phyloP scores from a whole-genome alignment of 257 asterid species.

The Rubia yunnanensis region DNA sequence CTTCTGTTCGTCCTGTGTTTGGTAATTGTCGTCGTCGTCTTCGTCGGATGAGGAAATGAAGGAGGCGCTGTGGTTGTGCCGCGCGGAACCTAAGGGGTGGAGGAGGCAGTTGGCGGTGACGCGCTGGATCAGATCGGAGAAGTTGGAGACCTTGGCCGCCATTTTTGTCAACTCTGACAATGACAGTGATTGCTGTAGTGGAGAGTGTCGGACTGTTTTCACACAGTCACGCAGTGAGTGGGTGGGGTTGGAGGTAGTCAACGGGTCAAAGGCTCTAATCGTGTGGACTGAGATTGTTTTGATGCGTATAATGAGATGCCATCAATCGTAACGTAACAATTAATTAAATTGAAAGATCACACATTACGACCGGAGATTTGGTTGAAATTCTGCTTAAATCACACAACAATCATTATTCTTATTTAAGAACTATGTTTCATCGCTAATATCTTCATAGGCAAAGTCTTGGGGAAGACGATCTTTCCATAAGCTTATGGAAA shows the following conservation, averaged over 20 bases:
- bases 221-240: neutral
- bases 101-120: constrained; percentile 92
- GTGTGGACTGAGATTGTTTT: neutral
- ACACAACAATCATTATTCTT: too few relatives aligned
- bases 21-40: constrained; percentile 18
- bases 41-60: constrained; percentile 10
- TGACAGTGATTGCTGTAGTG: neutral
- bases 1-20: constrained; percentile 19
- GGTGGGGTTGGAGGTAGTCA: neutral
- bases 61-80: constrained; percentile 18
- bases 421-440: too few relatives aligned
- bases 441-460: too few relatives aligned
- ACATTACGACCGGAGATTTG: too few relatives aligned
- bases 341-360: too few relatives aligned
- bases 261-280: neutral
- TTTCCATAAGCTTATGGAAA: too few relatives aligned
- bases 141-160: constrained; percentile 66
- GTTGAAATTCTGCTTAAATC: too few relatives aligned
- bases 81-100: constrained; percentile 55
- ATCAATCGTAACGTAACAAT: too few relatives aligned
- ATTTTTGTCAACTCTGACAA: constrained; percentile 29
- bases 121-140: constrained; percentile 95
- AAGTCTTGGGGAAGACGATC: too few relatives aligned
- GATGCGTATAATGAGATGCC: too few relatives aligned
- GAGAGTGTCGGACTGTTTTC: constrained; percentile 13